These are phyloP conservation scores for Monosporascus sp. DNA, from an alignment of 2,329 filamentous ascomycete genomes.

Conservation along the genomic window DNA sequence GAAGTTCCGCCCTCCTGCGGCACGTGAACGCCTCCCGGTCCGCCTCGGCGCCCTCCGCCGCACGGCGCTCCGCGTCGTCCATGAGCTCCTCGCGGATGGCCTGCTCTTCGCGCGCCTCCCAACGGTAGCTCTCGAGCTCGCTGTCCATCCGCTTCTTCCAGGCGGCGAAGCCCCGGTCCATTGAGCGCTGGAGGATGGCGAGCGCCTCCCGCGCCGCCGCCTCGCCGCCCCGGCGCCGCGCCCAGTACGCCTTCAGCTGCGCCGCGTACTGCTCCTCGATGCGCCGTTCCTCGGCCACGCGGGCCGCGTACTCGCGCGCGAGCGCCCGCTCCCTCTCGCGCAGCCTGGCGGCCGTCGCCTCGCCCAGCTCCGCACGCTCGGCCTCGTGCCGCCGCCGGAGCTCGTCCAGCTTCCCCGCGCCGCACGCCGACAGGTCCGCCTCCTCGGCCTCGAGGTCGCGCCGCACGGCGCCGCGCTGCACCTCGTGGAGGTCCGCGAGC, in stretches of 20 bases:
- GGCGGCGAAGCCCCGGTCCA: constrained; percentile 35
- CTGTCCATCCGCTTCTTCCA: constrained; percentile 36
- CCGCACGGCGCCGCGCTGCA: constrained; percentile 34
- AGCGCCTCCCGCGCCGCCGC: constrained; percentile 27
- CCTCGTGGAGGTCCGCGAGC: constrained; percentile 35
- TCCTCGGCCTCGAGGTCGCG: constrained; percentile 33
- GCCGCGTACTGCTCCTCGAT: constrained; percentile 39
- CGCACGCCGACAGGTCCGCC: constrained; percentile 18
- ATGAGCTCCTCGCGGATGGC: constrained; percentile 37
- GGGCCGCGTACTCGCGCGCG: constrained; percentile 34
- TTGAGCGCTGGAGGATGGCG: constrained; percentile 28
- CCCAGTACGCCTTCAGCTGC: constrained; percentile 34
- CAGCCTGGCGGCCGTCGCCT: constrained; percentile 23
- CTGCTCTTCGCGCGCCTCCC: constrained; percentile 32
- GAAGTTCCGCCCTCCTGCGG: constrained; percentile 36
- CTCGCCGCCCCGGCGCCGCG: constrained; percentile 25
- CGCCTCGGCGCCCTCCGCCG: constrained; percentile 20
- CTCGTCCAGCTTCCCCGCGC: constrained; percentile 18
- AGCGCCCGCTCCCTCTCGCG: constrained; percentile 29
- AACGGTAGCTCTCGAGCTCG: constrained; percentile 33
- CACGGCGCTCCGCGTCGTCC: constrained; percentile 30
- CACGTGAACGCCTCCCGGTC: constrained; percentile 26
- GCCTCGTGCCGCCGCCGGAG: constrained; percentile 28
- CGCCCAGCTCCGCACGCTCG: constrained; percentile 26
- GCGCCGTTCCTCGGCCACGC: constrained; percentile 34